Base-by-base conservation (phyloP, 176 grass and related monocot genomes). In the Tuctoria greenei region DNA sequence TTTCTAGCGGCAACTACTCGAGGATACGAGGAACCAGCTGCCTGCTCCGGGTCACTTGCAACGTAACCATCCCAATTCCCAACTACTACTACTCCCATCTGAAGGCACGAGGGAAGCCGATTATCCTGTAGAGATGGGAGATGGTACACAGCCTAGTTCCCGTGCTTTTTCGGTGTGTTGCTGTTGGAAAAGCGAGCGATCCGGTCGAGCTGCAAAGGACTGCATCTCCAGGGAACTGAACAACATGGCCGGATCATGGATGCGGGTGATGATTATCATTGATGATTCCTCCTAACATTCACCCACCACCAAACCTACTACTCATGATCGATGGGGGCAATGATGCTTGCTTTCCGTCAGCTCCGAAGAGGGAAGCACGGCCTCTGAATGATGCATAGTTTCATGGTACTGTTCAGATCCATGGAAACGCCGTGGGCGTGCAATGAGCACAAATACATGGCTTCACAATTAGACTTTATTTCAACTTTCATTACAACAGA, bases 221-320 rank as follows among this genome's bases (percentile, higher is more conserved):
- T 4, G 61, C 62, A 1, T 6, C 61, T 8, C 39, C 49, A 82
- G 77, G 66, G 67, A 77, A 61, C 9, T 26, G 36, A 18, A 45
- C 80, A 14, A 27, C 74, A 83, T 35, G 25, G 8, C 18, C 62
- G 61, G 51, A 79, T 55, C 38, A 69, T 69, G 36, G 26, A 69
- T 69, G 80, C 80, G 18, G 20, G 28, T 69, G 44, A 73, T 87
- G 73, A n/a, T n/a, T n/a, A 66, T 78, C 42, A 44, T 10, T 44
- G 42, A 12, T 28, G 15, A 17, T 12, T 13, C 37, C 16, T 56
- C 35, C 36, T 25, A 56, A 10, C 52, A 24, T 56, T 20, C 80
- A 52, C 73, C 73, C 10, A 41, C 55, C 9, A 20, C 56, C 75
- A 10, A 51, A 36, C 34, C 24, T 14, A 31, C n/a, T n/a, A n/a